Evolutionary conservation across 2,329 filamentous ascomycete species (phyloP), one percentile per base, ranked within the genome.

Genomic region (Ceratocystis colombiana): DNA sequence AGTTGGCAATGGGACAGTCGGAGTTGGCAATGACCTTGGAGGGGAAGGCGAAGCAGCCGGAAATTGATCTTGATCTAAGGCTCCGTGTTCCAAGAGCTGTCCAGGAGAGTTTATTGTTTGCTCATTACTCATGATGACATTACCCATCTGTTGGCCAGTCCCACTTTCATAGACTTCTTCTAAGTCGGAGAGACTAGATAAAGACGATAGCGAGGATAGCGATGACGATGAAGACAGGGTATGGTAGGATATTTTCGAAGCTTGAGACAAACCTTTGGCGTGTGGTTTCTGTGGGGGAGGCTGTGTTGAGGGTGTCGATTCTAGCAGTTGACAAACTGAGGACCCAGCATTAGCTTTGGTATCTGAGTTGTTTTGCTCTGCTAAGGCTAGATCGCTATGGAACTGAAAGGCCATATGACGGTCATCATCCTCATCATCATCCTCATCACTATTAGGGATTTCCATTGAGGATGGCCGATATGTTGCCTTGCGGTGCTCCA

Each of bases 371-470:
- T 17, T 22, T 3, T 5, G 3, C 7, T 63, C 61, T 4, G 30
- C 17, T 15, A 48, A 12, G 4, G 45, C 61, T 6, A 37, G 12
- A n/a, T 30, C 48, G 46, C 61, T 50, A 28, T 48, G 22, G n/a
- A 63, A 48, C 5, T 50, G 45, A 12, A 63, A 46, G 41, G 22
- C 12, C 7, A 46, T 46, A 63, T 46, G 20, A 4, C 15, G 17
- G 28, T 20, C 61, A 46, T 57, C 63, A 17, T 28, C 17, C 10
- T 41, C 45, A 45, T 67, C 25, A n/a, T 67, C 57, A 22, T 68
- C 33, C 15, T 68, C 46, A 41, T 68, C 59, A 55, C 25, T 66
- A 45, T 57, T 62, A 4, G 66, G 66, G 46, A 69, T 69, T 45
- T 68, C 68, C 28, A 67, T 66, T 20, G 62, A 61, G 10, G 53